Evolutionary conservation across 768 basidiomycete genomes (phyloP), one percentile per base, ranked within the genome.

Genomic region (Leucosporidium yakuticum): DNA sequence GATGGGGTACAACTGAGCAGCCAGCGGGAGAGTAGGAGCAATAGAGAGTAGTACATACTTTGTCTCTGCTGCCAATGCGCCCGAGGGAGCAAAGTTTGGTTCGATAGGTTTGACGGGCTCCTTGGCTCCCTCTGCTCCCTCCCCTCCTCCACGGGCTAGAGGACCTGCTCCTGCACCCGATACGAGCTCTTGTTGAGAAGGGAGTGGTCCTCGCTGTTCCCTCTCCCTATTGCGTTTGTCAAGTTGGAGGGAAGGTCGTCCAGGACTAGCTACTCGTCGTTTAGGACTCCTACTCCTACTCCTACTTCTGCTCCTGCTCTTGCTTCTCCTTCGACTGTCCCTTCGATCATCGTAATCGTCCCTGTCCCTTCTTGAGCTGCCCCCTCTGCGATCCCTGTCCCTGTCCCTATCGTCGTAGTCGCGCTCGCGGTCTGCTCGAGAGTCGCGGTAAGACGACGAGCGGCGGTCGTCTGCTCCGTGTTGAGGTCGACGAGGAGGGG

Each of bases 41-140:
- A 44, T 44, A 49, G 27, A 44, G 20, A 44, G 39, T 27, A 23
- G 9, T 34, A 63, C 64, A 57, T 39, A 64, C 69, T 99, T 98
- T 4, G 96, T 98, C 76, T 90, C 96, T 6, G 95, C 95, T 1
- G 95, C 96, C 48, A 99, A 84, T 11, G 95, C 82, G 19, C 96
- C 96, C 25, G 92, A 96, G 7, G 84, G 84, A 21, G 81, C 84
- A 77, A 95, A 97, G 77, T 96, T 94, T 15, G 96, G 94, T 80
- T 95, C 92, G 8, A 85, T 80, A 76, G 88, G 88, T 67, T 78
- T 76, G 51, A 71, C 59, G 25, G 59, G 60, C 74, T 84, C 83
- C 56, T 81, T 80, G 49, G 36, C 47, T 23, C 29, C 63, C 8
- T 29, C 63, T 47, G 62, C 61, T 4, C 58, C 62, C 17, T 60